phyloP scores from a whole-genome alignment of 305 asterid species.

The Fraxinus sp. region DNA sequence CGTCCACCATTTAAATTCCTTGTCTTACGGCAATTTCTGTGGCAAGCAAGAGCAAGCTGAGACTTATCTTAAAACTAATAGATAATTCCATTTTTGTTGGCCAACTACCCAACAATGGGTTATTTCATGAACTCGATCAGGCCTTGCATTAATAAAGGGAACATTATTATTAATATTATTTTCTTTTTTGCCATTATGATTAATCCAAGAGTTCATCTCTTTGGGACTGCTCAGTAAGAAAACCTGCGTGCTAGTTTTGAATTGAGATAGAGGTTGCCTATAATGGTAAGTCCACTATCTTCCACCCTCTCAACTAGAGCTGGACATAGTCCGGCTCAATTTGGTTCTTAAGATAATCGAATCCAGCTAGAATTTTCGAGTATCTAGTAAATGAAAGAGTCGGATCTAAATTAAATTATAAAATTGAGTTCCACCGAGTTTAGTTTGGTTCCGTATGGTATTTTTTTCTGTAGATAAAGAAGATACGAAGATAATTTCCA shows the following conservation, averaged over 20 bases:
- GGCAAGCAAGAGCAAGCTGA: slow-evolving; percentile 36
- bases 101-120: slow-evolving; percentile 33
- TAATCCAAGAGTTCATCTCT: neutral
- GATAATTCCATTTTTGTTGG: slow-evolving; percentile 33
- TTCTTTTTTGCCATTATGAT: neutral
- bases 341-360: neutral
- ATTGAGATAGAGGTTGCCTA: neutral
- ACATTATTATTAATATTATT: neutral
- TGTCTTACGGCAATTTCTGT: slow-evolving; percentile 47
- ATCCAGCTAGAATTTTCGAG: neutral
- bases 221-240: neutral
- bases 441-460: neutral
- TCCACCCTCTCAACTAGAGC: neutral
- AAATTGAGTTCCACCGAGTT: no score
- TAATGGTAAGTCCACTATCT: neutral
- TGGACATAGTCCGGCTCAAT: neutral
- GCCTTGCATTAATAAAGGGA: neutral
- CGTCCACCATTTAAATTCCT: slow-evolving; percentile 27
- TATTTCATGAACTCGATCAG: neutral
- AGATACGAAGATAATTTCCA: neutral
- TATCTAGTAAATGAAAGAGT: neutral
- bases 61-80: slow-evolving; percentile 16
- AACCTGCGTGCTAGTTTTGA: neutral
- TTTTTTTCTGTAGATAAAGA: neutral
- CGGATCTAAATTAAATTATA: neutral